phyloP scores from a whole-genome alignment of 176 grass and related monocot genomes.

The barley (Hordeum vulgare) region MorexV3_pseudomolecules_assembly NC_058519.1:22733157-22733656 shows the following conservation, averaged over 20 bases:
- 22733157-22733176: neutral
- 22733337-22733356: neutral
- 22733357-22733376: neutral
- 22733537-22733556: neutral
- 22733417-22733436: conserved; percentile 97
- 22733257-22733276: neutral
- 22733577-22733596: neutral
- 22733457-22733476: conserved; percentile 97
- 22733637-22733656: neutral
- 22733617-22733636: neutral
- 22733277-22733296: neutral
- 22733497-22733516: conserved; percentile 95
- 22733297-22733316: neutral
- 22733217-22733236: neutral
- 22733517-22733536: conserved; percentile 42
- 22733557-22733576: neutral
- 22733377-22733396: neutral
- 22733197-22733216: neutral
- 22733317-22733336: neutral
- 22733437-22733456: conserved; percentile 98
- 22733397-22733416: conserved; percentile 25
- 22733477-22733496: conserved; percentile 89
- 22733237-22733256: neutral
- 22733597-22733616: neutral
- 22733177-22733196: neutral